These are phyloP conservation scores for Fagopyrum esculentum DNA, from an alignment of 148 eudicot genomes.

Conservation along the genomic window DNA sequence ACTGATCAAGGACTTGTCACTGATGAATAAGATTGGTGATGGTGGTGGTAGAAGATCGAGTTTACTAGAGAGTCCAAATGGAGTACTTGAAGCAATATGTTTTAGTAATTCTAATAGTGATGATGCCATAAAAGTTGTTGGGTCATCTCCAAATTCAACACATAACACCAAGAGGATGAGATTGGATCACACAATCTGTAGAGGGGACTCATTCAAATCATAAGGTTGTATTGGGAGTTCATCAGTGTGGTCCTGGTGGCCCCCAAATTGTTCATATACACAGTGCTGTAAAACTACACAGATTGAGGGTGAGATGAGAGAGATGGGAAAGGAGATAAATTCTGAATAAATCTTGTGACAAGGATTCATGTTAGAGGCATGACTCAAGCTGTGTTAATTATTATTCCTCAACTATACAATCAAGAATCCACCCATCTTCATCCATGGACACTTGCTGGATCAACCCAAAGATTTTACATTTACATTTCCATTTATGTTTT, in stretches of 20 bases:
- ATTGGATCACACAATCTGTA: conserved; percentile 21
- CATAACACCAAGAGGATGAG: conserved; percentile 33
- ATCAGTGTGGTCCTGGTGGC: conserved; percentile 12
- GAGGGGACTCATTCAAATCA: conserved; percentile 7
- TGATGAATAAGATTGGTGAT: conserved; percentile 13
- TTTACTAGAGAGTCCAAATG: conserved; percentile 51
- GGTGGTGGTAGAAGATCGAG: background rate
- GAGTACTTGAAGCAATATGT: conserved; percentile 60
- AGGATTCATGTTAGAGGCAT: conserved; percentile 9
- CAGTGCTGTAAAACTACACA: conserved; percentile 9
- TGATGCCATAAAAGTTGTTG: conserved; percentile 29
- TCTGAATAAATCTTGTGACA: conserved; percentile 5
- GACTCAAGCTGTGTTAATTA: conserved; percentile 10
- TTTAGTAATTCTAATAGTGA: conserved; percentile 41
- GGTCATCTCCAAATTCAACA: conserved; percentile 20
- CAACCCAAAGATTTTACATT: background rate
- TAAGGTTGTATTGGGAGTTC: background rate
- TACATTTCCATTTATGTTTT: background rate
- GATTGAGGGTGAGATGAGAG: conserved; percentile 1
- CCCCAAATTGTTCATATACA: conserved; percentile 5
- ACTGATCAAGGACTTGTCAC: conserved; percentile 33
- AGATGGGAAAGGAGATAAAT: conserved; percentile 4
- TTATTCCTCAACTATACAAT: conserved; percentile 7
- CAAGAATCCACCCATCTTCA: background rate
- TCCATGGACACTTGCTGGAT: background rate